Evolutionary conservation across 139 green algal species (phyloP).

Genomic region (Chlorella vulgaris): DNA sequence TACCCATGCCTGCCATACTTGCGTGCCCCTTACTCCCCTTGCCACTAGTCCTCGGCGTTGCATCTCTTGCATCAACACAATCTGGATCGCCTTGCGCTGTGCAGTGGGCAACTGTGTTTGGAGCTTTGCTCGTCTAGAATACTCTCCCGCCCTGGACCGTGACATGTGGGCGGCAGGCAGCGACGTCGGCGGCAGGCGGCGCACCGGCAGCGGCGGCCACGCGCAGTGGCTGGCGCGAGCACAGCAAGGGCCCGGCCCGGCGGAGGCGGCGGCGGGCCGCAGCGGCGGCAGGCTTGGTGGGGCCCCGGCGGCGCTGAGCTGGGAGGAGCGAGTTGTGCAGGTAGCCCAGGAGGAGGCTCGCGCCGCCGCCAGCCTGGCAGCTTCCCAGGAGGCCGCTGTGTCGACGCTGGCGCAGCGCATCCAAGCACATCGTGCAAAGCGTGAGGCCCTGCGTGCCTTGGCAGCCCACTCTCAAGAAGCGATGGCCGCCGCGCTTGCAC

Average conservation of each 20-base stretch:
- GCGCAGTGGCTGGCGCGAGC: too few species aligned
- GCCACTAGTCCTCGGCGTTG: too few species aligned
- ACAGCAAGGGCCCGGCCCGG: too few species aligned
- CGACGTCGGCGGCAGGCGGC: not conserved
- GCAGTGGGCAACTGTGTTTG: not conserved
- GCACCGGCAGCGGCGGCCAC: not conserved
- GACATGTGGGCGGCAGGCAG: not conserved
- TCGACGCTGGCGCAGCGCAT: not conserved
- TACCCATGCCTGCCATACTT: not conserved
- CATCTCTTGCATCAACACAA: too few species aligned
- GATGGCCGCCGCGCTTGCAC: not conserved
- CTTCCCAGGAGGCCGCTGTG: not conserved
- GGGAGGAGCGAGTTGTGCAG: not conserved
- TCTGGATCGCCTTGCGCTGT: too few species aligned
- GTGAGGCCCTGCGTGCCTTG: not conserved
- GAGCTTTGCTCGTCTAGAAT: constrained; percentile 7
- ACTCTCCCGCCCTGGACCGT: not conserved
- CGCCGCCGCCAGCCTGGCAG: too few species aligned
- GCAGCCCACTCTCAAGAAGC: not conserved
- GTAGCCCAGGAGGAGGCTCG: not conserved
- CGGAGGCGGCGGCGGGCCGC: too few species aligned
- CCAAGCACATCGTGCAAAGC: not conserved
- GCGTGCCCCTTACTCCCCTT: too few species aligned
- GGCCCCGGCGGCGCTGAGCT: too few species aligned
- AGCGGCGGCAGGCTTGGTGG: too few species aligned